Evolutionary conservation across 2,329 filamentous ascomycete genomes (phyloP).

Genomic region (Botrytis paeoniae): DNA sequence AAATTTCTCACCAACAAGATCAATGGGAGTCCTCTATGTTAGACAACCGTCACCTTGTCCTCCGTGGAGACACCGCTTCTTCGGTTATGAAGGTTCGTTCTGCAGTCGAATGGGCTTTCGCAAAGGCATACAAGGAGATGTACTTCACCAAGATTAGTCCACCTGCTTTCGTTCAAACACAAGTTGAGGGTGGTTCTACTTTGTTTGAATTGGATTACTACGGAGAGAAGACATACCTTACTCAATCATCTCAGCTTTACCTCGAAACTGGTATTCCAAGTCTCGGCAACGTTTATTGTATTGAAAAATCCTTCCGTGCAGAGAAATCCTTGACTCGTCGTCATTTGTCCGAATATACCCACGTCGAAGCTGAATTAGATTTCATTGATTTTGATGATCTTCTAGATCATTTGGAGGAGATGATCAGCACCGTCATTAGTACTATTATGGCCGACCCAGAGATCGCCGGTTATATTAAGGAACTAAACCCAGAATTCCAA

Average conservation of each 20-base stretch:
- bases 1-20: slow-evolving; percentile 66
- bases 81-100: slow-evolving; percentile 70
- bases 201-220: slow-evolving; percentile 56
- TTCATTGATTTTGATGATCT: slow-evolving; percentile 93
- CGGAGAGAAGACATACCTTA: slow-evolving; percentile 85
- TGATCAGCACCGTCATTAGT: slow-evolving; percentile 63
- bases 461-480: slow-evolving; percentile 70
- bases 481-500: slow-evolving; percentile 88
- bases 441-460: slow-evolving; percentile 69
- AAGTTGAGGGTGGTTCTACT: slow-evolving; percentile 76
- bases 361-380: slow-evolving; percentile 94
- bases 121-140: slow-evolving; percentile 61
- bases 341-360: slow-evolving; percentile 93
- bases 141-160: slow-evolving; percentile 67
- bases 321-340: slow-evolving; percentile 94
- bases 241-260: slow-evolving; percentile 95
- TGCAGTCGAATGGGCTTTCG: slow-evolving; percentile 65
- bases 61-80: slow-evolving; percentile 66
- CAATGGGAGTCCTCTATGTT: slow-evolving; percentile 45
- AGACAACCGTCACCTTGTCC: slow-evolving; percentile 68
- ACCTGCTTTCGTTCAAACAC: slow-evolving; percentile 76
- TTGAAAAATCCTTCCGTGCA: slow-evolving; percentile 97
- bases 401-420: slow-evolving; percentile 78
- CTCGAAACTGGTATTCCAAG: slow-evolving; percentile 91
- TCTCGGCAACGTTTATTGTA: slow-evolving; percentile 93